Percentiles rank a stretch among this genome's conserved stretches.
These are phyloP conservation scores for Agarophyton chilense DNA, from an alignment of 23 red algal genomes.

Conservation along the genomic window DNA sequence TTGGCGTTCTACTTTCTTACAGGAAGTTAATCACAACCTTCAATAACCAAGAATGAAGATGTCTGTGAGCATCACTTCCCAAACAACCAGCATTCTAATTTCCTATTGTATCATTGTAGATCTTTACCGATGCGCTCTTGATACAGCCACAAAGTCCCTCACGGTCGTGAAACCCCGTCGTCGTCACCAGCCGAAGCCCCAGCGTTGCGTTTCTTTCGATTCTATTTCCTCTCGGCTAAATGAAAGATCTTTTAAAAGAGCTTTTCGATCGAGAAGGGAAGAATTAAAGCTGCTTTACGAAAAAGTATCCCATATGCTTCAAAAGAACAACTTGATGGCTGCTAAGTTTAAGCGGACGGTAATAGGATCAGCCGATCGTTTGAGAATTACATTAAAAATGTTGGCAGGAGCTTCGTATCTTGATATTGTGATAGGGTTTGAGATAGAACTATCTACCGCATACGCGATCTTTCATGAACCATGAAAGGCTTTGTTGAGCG, in stretches of 20 bases:
- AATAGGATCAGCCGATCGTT: neutral
- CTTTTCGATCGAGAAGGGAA: neutral
- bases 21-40: too few species aligned
- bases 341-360: neutral
- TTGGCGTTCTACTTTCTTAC: too few species aligned
- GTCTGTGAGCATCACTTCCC: too few species aligned
- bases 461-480: slow-evolving; percentile 33
- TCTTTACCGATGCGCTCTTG: too few species aligned
- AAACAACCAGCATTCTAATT: too few species aligned
- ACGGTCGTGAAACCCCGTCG: too few species aligned
- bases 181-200: too few species aligned
- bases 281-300: neutral
- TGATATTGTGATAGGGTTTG: neutral
- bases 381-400: slow-evolving; percentile 19
- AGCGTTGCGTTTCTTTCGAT: too few species aligned
- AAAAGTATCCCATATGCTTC: neutral
- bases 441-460: neutral
- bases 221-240: neutral
- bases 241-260: neutral
- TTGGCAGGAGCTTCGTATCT: neutral
- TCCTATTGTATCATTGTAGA: too few species aligned
- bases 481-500: neutral
- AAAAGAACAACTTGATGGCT: neutral
- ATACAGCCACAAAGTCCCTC: too few species aligned
- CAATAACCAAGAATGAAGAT: too few species aligned